Evolutionary conservation across 768 basidiomycete genomes (phyloP), one percentile per base, ranked within the genome.

Genomic region (Gloeopeniophorella convolvens): DNA sequence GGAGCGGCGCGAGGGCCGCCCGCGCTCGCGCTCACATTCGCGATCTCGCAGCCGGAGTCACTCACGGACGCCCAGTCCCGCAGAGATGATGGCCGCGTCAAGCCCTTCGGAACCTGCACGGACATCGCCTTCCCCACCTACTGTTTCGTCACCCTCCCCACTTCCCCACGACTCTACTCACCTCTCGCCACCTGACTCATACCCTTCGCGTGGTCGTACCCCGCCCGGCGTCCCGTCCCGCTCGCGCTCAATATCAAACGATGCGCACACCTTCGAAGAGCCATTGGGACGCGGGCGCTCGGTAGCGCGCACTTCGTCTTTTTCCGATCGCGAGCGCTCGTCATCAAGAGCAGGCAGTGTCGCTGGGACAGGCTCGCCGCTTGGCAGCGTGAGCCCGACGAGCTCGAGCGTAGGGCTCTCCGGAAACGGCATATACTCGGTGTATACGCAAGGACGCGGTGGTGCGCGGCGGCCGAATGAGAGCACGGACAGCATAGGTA

Each of bases 251-350:
- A 60, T 59, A 26, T 58, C 59, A 20, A 60, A 41, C 30, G 57
- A 55, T n/a, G 37, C 63, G 0, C 58, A 62, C 46, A 61, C 63
- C 27, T 21, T 46, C n/a, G 23, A 15, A 23, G 51, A 53, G 24
- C 7, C 13, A 23, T n/a, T n/a, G n/a, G n/a, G 41, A 21, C 74
- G 82, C 12, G 81, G 82, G 3, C 70, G 82, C 18, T 80, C 80
- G 34, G 68, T 68, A 42, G 72, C 78, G 16, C 74, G 79, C 32
- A 75, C 74, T 5, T 70, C 79, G 13, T 77, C 80, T 1, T 78
- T 78, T 24, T 71, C 76, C 23, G 67, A 73, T 36, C 77, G 76
- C 43, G 79, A 79, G 31, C 63, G 63, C 23, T 72, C 73, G 18
- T 65, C 65, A 27, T 70, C 69, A 34, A 65, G 63, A 48, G 27